phyloP scores from a whole-genome alignment of 306 rosid genomes.

The Styphnolobium japonicum region DNA sequence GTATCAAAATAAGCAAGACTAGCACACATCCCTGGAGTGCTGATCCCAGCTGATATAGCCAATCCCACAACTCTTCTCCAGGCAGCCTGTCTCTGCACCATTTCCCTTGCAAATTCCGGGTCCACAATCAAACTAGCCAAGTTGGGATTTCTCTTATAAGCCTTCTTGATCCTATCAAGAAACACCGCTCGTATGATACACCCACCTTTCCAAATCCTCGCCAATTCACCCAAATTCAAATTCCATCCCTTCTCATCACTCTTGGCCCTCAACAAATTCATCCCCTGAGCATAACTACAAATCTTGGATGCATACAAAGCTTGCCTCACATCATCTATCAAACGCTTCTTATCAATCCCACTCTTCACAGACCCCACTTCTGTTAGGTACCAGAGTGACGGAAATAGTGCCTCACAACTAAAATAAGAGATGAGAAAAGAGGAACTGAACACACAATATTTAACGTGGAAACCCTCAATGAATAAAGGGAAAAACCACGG shows the following conservation, averaged over 20 bases:
- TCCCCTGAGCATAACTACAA: slow-evolving; percentile 67
- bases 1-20: slow-evolving; percentile 62
- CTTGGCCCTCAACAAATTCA: slow-evolving; percentile 63
- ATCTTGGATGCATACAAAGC: slow-evolving; percentile 62
- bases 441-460: no score
- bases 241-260: slow-evolving; percentile 60
- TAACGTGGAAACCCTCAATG: no score
- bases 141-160: slow-evolving; percentile 52
- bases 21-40: slow-evolving; percentile 66
- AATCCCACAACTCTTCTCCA: slow-evolving; percentile 65
- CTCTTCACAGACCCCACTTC: slow-evolving; percentile 33
- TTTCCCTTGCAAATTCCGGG: slow-evolving; percentile 58
- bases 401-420: no score
- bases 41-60: slow-evolving; percentile 56
- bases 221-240: slow-evolving; percentile 60
- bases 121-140: slow-evolving; percentile 60
- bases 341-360: slow-evolving; percentile 51
- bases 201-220: slow-evolving; percentile 67
- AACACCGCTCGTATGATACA: slow-evolving; percentile 62
- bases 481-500: no score
- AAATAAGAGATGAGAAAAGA: no score
- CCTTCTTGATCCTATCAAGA: slow-evolving; percentile 62
- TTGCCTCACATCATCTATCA: slow-evolving; percentile 66
- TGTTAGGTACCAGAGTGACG: no score
- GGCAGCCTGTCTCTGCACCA: slow-evolving; percentile 70